Evolutionary conservation across 257 asterid genomes (phyloP), one percentile per base, ranked within the genome.

Genomic region (Solanum sparsipilum): DNA sequence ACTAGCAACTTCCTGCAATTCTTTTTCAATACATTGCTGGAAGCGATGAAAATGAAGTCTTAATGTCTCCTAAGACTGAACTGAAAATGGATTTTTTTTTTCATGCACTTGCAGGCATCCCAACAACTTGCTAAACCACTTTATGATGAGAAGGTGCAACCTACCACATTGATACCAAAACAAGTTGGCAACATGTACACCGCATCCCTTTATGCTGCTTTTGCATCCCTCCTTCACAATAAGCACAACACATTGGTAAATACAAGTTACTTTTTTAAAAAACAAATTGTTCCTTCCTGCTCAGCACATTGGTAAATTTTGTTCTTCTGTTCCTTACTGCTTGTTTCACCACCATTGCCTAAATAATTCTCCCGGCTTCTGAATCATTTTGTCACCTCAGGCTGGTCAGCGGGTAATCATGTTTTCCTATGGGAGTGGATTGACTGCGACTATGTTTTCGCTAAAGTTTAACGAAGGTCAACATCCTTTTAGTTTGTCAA

Each of bases 161-260:
- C 99, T 56, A 86, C 98, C 3, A 97, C 99, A 70, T 91, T 96
- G 88, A 87, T 97, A 86, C 99, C 99, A 4, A 97, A 96, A 90
- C 99, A 97, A 93, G 98, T 97, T 5, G 99, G 99, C 52, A 97
- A 97, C 93, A 97, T 95, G 99, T 97, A 97, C 85, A 97, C 99
- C 21, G 99, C 99, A 83, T 97, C 99, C 2, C 92, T 97, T 56
- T 97, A 97, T 90, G 99, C 99, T 44, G 99, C 99, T 86, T 95
- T 97, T 90, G 98, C 96, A 74, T 97, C 99, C 63, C 96, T 97
- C 85, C 86, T 97, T 88, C 98, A 97, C 95, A 95, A 92, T 86
- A 96, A 97, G 81, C 87, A 88, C 20, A 90, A 88, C 91, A 83
- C 97, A 85, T 89, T 97, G 98, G 99, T 97, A 95, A 90, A 87